phyloP scores from a whole-genome alignment of 352 stramenopile species.

The Globisporangium perplexum region DNA sequence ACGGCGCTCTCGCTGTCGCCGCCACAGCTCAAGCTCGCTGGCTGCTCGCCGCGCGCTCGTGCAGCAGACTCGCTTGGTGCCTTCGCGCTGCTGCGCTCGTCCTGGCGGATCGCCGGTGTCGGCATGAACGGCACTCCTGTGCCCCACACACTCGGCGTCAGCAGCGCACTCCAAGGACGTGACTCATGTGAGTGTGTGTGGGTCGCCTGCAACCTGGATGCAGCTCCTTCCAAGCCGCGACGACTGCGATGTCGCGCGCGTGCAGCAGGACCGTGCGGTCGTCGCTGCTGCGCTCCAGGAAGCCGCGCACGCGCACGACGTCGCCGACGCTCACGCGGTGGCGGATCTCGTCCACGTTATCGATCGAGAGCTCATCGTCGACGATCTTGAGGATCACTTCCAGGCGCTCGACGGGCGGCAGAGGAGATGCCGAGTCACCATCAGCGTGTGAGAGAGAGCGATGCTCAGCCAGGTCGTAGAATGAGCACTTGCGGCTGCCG shows the following conservation, averaged over 20 bases:
- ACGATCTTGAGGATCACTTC: conserved; percentile 82
- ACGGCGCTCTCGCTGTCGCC: conserved; percentile 3
- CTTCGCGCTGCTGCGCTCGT: neutral
- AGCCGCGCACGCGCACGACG: conserved; percentile 53
- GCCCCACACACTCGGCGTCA: neutral
- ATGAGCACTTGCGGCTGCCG: conserved; percentile 57
- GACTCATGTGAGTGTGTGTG: neutral
- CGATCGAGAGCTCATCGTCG: conserved; percentile 48
- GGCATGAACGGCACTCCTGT: conserved; percentile 49
- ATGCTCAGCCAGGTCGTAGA: conserved; percentile 58
- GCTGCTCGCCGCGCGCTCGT: neutral
- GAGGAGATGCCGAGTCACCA: neutral
- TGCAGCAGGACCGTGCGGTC: conserved; percentile 29
- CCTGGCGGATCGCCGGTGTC: conserved; percentile 31
- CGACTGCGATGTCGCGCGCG: conserved; percentile 28
- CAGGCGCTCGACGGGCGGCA: conserved; percentile 27
- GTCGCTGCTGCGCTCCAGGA: conserved; percentile 36
- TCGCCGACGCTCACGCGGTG: conserved; percentile 62
- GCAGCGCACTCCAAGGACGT: neutral
- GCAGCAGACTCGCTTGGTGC: neutral
- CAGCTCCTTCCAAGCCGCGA: conserved; percentile 47
- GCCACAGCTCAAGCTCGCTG: neutral
- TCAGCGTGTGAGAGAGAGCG: neutral
- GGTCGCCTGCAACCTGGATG: conserved; percentile 20
- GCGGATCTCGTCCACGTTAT: conserved; percentile 59